Evolutionary conservation across 495 filamentous ascomycete species (phyloP).

Genomic region (Mytilinidion resinicola): DNA sequence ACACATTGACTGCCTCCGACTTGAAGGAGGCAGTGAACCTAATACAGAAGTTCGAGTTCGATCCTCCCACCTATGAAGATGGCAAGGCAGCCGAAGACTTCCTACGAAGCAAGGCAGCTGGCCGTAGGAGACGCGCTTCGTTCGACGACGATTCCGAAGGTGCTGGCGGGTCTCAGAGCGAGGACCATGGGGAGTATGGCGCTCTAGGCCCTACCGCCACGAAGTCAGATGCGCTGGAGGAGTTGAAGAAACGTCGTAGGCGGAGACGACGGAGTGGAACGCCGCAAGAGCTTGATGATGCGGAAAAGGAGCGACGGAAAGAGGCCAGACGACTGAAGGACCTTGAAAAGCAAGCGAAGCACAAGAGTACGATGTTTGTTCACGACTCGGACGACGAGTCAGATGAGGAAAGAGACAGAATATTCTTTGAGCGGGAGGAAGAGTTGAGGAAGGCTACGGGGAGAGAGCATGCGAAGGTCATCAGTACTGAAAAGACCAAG

Average conservation of each 20-base stretch:
- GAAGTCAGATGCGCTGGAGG: conserved; percentile 44
- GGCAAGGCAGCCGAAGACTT: conserved; percentile 66
- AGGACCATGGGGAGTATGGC: conserved; percentile 62
- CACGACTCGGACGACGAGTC: conserved; percentile 76
- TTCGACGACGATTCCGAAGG: conserved; percentile 36
- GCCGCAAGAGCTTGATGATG: conserved; percentile 40
- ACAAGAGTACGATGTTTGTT: conserved; percentile 80
- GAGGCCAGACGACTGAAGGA: conserved; percentile 37
- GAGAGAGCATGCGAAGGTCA: conserved; percentile 43
- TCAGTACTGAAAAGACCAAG: conserved; percentile 23
- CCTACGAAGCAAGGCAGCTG: conserved; percentile 61
- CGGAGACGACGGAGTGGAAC: conserved; percentile 32
- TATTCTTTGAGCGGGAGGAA: conserved; percentile 67
- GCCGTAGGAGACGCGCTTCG: conserved; percentile 46
- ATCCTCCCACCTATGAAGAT: conserved; percentile 64
- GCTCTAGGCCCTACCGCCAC: conserved; percentile 55
- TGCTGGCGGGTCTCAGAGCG: conserved; percentile 34
- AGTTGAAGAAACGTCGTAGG: conserved; percentile 49
- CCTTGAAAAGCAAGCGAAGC: conserved; percentile 54
- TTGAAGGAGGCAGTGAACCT: conserved; percentile 55
- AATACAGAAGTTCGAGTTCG: conserved; percentile 66
- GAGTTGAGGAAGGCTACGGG: conserved; percentile 47
- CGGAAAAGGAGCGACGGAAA: conserved; percentile 35
- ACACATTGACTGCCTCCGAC: conserved; percentile 52
- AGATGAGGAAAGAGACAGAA: conserved; percentile 53